Base-by-base conservation (phyloP, 192 early-diverging fungal genomes). In the Coemansia sp. region DNA sequence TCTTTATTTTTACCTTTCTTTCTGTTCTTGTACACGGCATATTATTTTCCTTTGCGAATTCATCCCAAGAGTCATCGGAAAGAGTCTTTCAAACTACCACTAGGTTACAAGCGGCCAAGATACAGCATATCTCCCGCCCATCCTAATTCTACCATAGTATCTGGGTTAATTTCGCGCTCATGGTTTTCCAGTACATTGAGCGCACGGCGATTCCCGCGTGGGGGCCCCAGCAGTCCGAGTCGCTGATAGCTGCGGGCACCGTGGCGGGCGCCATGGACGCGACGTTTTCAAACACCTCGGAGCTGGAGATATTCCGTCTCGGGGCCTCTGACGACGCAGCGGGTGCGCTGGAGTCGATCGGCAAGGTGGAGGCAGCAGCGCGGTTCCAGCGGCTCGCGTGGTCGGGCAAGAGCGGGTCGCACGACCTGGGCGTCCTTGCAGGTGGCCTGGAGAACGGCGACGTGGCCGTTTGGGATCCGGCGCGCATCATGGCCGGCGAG, bases 181-280 rank as follows among this genome's bases (percentile, higher is more conserved):
- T 76, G 75, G 70, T 71, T 13, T 78, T 72, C 61, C 69, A 78
- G 65, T 78, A 55, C 58, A 68, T 78, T 69, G 75, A 78, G 42
- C 86, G 92, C 63, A 96, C 94, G 20, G 90, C 93, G 6, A 93
- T 91, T 11, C 82, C 93, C 52, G 91, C 93, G 16, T 97, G 97
- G 97, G 83, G 88, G 28, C 89, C 89, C 14, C 82, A 83, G 45
- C 88, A 91, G 64, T 83, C 88, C 29, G 64, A 85, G 29, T 77
- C 89, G 25, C 82, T 95, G 35, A 82, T 99, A 55, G 97, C 95
- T 4, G 82, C 87, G 4, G 97, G 94, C 54, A 95, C 97, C 11
- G 93, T 93, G 20, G 93, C 97, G 4, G 97, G 97, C 4, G 97
- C 97, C 22, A 84, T 99, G 58, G 97, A 99, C 81, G 93, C 93